Base-by-base conservation (phyloP, 2,329 filamentous ascomycete species). In the Apiospora saccharicola region DNA sequence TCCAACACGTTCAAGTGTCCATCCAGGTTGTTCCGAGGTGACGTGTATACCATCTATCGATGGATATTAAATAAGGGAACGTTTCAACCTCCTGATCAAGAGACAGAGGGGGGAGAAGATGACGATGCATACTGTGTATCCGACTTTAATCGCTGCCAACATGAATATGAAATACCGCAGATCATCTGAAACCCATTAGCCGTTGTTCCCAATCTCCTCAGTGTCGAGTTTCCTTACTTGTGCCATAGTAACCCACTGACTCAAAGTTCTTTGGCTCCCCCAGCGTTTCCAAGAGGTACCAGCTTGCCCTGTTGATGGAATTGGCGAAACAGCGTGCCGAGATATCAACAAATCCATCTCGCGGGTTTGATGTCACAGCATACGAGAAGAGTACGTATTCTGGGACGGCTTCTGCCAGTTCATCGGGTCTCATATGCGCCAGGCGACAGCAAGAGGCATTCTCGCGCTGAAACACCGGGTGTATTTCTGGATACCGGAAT, bases 291-390 rank as follows among this genome's bases (percentile, higher is more conserved):
- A 72, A 71, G 30, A 77, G 71, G 37, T 72, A 77, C 76, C 75
- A 76, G 49, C 70, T 71, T 41, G 72, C 72, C 70, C 73, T 71
- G 61, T 77, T 76, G 34, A 77, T 68, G 1, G 71, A 75, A 72
- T 76, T 76, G 41, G 76, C 75, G 68, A 76, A 77, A 6, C 47
- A 57, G 34, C 69, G 72, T 2, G 73, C 70, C n/a, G 75, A 69
- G 16, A 77, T 73, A 47, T 76, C 73, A n/a, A 74, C 57, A 22
- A 77, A 76, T 16, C 74, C 76, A 73, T 76, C 75, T 51, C 71
- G 73, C 4, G 72, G 71, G 19, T 64, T 72, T 24, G 73, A 69
- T 14, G 75, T 74, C 67, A 72, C 74, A 19, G 74, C 71, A 61
- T 67, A 76, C 37, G 76, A 70, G 71, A 76, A 77, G n/a, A 76